Base-by-base conservation (phyloP, 192 early-diverging fungal genomes). In the Coemansia sp. region DNA sequence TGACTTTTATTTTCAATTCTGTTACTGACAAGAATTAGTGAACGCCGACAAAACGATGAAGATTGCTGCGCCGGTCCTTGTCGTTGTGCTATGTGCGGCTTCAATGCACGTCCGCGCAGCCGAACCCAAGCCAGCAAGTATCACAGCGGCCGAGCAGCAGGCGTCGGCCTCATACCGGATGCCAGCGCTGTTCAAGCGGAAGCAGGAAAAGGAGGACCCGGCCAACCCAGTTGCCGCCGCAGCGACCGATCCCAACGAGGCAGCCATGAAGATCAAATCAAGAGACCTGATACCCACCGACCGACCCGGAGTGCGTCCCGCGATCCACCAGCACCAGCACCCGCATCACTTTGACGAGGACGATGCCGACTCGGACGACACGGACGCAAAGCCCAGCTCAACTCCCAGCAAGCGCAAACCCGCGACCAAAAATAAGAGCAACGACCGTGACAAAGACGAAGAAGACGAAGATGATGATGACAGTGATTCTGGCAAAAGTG, bases 221-320 rank as follows among this genome's bases (percentile, higher is more conserved):
- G 77, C 71, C 3, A 73, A 80, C 47, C 77, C 77, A 7, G 77
- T 80, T 4, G 77, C 77, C 14, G 77, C 77, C n/a, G 76, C 76
- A 23, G 76, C 76, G 6, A 70, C 65, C 17, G 77, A 80, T 41
- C 77, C 77, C 0, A 80, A 80, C 31, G 71, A 74, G 38, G 77
- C 77, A 10, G 77, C 77, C 1, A 73, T 80, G 62, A 74, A 64
- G 54, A 80, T 80, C 29, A 73, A 67, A 58, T 71, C 71, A 29
- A 54, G 65, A 31, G 77, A 80, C 53, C 65, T 80, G 50, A 55
- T 80, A 9, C 72, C 72, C 12, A 68, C 77, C 49, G 68, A 80
- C 62, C 77, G 77, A 4, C 68, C 60, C 7, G 56, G 62, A 7
- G 31, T 48, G 6, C 53, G 38, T 6, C 62, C 64, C 7, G 66